phyloP scores from a whole-genome alignment of 2,329 filamentous ascomycete genomes.

The Neofusicoccum umdonicola region DNA sequence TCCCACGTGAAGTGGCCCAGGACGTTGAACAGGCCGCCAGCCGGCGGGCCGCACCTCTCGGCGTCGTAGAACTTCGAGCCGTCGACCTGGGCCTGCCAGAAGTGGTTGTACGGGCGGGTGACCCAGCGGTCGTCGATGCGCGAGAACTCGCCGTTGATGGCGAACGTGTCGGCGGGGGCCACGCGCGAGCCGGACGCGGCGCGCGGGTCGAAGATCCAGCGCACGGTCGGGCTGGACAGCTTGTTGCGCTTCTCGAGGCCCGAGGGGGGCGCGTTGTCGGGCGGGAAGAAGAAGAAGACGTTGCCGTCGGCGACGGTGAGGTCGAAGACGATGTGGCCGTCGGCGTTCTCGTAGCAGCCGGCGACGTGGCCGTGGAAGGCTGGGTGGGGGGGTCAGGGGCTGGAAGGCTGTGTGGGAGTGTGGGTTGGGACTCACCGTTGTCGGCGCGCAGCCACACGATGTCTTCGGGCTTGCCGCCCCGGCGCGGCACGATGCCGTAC shows the following conservation, averaged over 20 bases:
- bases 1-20: slow-evolving; percentile 35
- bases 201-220: slow-evolving; percentile 42
- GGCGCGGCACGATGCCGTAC: slow-evolving; percentile 54
- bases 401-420: background rate
- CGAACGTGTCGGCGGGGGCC: slow-evolving; percentile 31
- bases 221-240: slow-evolving; percentile 36
- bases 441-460: slow-evolving; percentile 53
- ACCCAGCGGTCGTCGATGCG: slow-evolving; percentile 47
- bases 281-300: slow-evolving; percentile 44
- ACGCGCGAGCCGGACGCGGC: slow-evolving; percentile 29
- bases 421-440: slow-evolving; percentile 42
- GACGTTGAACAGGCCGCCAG: slow-evolving; percentile 33
- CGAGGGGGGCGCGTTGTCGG: slow-evolving; percentile 30
- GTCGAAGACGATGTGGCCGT: slow-evolving; percentile 40
- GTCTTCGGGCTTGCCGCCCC: slow-evolving; percentile 51
- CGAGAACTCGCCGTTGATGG: slow-evolving; percentile 45
- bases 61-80: slow-evolving; percentile 30
- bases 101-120: slow-evolving; percentile 38
- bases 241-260: slow-evolving; percentile 42
- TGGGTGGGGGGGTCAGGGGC: slow-evolving; percentile 19
- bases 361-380: slow-evolving; percentile 44
- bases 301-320: slow-evolving; percentile 42
- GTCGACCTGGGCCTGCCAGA: slow-evolving; percentile 43
- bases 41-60: slow-evolving; percentile 31
- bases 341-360: slow-evolving; percentile 40